Conservation (phyloP, 495 filamentous ascomycete genomes). For the Pyrenula aspistea region DNA sequence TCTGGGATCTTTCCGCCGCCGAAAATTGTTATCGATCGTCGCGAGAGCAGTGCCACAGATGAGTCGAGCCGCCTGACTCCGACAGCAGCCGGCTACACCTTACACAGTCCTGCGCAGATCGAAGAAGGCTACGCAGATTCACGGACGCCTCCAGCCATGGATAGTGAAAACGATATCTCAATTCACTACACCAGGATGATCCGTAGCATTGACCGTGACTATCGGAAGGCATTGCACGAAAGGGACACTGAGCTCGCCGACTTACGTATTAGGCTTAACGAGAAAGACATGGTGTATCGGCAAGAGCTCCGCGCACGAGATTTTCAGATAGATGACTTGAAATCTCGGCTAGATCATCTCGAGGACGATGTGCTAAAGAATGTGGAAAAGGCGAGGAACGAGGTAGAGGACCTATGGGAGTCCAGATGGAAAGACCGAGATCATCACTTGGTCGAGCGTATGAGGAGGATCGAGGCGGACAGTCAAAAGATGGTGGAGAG, state of each 20-base stretch:
- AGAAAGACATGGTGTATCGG: slow-evolving; percentile 13
- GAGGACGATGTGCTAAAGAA: slow-evolving; percentile 1
- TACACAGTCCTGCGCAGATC: slow-evolving; percentile 1
- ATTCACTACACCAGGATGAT: slow-evolving; percentile 17
- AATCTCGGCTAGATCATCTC: background rate
- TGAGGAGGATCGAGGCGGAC: slow-evolving; percentile 7
- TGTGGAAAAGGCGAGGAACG: slow-evolving; percentile 14
- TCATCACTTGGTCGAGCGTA: slow-evolving; percentile 12
- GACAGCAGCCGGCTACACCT: background rate
- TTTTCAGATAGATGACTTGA: slow-evolving; percentile 6
- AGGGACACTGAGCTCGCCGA: slow-evolving; percentile 9
- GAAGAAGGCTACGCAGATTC: slow-evolving; percentile 1
- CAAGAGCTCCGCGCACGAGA: slow-evolving; percentile 9
- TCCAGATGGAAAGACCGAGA: slow-evolving; percentile 15
- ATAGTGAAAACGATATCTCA: slow-evolving; percentile 12
- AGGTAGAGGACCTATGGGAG: slow-evolving; percentile 21
- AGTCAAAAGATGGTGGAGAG: slow-evolving; percentile 2
- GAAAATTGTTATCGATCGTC: background rate
- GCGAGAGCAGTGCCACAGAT: background rate
- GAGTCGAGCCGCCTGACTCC: background rate
- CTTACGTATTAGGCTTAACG: slow-evolving; percentile 8
- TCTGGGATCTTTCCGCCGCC: slow-evolving; percentile 1
- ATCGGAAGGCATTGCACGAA: slow-evolving; percentile 10
- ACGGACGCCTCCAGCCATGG: slow-evolving; percentile 5
- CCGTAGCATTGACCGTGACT: slow-evolving; percentile 13